A percentile compares a stretch with the other conserved stretches of the same genome.
Evolutionary conservation across 148 eudicot genomes (phyloP).

Genomic region (Silene conica): DNA sequence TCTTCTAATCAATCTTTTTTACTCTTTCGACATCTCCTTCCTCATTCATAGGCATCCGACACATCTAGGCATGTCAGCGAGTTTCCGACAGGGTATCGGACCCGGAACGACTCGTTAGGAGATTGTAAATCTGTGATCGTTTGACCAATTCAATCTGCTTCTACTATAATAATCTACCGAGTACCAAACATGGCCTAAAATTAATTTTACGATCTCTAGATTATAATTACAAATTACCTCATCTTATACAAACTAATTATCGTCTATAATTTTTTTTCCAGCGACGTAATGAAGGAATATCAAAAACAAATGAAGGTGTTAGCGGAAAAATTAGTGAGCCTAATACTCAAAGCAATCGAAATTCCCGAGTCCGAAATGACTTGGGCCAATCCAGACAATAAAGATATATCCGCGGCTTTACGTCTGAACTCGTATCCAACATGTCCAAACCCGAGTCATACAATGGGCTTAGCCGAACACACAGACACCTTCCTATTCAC

Average conservation of each 20-base stretch:
- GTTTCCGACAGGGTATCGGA: too few relatives aligned
- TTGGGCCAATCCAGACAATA: constrained; percentile 16
- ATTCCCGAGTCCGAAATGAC: constrained; percentile 26
- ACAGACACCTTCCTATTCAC: constrained; percentile 69
- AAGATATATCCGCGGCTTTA: constrained; percentile 30
- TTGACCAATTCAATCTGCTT: too few relatives aligned
- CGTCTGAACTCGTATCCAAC: constrained; percentile 70
- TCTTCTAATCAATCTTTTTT: too few relatives aligned
- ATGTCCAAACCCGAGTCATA: constrained; percentile 52
- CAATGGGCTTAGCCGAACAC: constrained; percentile 63
- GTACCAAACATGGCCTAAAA: too few relatives aligned
- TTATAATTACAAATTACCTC: too few relatives aligned
- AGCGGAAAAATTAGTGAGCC: constrained; percentile 33
- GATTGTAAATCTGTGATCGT: too few relatives aligned
- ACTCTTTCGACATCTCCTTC: too few relatives aligned
- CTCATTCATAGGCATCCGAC: too few relatives aligned
- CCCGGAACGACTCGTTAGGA: too few relatives aligned
- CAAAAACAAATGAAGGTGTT: constrained; percentile 45
- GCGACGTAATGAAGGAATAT: constrained; percentile 54
- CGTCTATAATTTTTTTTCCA: constrained; percentile 10
- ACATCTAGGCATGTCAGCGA: too few relatives aligned
- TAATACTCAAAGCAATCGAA: constrained; percentile 39
- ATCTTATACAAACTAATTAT: neutral
- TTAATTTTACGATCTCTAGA: too few relatives aligned
- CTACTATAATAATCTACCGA: too few relatives aligned